Evolutionary conservation across 176 grass and related monocot species (phyloP), one percentile per base, ranked within the genome.

Genomic region (Avena sativa): DNA sequence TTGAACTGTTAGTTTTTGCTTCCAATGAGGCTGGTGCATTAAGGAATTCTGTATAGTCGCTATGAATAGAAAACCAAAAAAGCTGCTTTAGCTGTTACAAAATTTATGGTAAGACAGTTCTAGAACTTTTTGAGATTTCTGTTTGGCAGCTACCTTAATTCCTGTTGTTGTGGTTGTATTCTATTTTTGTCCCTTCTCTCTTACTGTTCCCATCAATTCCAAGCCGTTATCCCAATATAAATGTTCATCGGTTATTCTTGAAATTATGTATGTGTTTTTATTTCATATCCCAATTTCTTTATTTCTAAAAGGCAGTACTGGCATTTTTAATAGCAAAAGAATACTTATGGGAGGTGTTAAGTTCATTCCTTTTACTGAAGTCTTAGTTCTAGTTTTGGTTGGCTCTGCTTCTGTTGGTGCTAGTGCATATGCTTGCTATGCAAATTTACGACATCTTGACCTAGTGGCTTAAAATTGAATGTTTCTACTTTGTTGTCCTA

Each of bases 391-490:
- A 43, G 80, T 38, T 52, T 52, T 81, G 62, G 23, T 40, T 69
- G 52, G 30, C 19, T 71, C 12, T 43, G 13, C 36, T 63, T 59
- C 12, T 26, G 61, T 52, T 64, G 44, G 38, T 85, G 15, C 6
- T 64, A 36, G 26, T 21, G 15, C 13, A 28, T 60, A 59, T 21
- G 30, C 17, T 36, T 60, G 23, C 44, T n/a, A 66, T 58, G 49
- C 67, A 83, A 46, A 58, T 73, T 19, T 20, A 82, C 8, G 7
- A 70, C 32, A 70, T 70, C 14, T 36, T 38, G 8, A 74, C 59
- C 53, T 44, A 49, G 82, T 63, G 79, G 61, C 28, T 71, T 83
- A 43, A 90, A 77, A 71, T 70, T 85, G 48, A 6, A 43, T 56
- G 63, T 86, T 71, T 28, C 13, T 60, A 13, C 38, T 46, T 79